Evolutionary conservation across 345 rosid species (phyloP).

Genomic region (Camelina laxa): DNA sequence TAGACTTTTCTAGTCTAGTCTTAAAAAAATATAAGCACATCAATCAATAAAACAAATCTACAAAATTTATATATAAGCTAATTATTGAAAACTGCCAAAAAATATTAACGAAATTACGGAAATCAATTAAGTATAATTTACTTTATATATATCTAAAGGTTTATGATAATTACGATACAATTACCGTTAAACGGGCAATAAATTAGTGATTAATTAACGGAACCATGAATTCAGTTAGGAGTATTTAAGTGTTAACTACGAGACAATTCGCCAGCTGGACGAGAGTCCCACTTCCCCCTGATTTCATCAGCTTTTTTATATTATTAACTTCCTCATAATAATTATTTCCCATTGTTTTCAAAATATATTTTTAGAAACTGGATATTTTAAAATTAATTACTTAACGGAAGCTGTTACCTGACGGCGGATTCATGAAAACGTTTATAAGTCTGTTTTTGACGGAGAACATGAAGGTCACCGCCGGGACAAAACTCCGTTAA

Average conservation of each 20-base stretch:
- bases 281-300: conserved; percentile 52
- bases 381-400: conserved; percentile 7
- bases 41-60: background rate
- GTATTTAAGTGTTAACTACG: conserved; percentile 31
- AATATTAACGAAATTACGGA: conserved; percentile 4
- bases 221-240: conserved; percentile 45
- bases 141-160: background rate
- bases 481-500: conserved; percentile 94
- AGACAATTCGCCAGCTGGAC: conserved; percentile 43
- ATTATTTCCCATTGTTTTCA: background rate
- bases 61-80: background rate
- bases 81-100: background rate
- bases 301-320: conserved; percentile 20
- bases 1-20: background rate
- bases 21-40: background rate
- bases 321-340: background rate
- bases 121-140: background rate
- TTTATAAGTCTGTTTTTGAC: conserved; percentile 75
- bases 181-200: conserved; percentile 29
- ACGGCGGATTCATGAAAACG: conserved; percentile 88
- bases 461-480: conserved; percentile 98
- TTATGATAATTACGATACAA: background rate
- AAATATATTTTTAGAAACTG: conserved; percentile 7
- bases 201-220: conserved; percentile 24
- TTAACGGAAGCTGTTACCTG: conserved; percentile 55